Percentiles rank a stretch among this genome's conserved stretches.
Conservation (phyloP, 345 rosid species). For the Conringia planisiliqua region DNA sequence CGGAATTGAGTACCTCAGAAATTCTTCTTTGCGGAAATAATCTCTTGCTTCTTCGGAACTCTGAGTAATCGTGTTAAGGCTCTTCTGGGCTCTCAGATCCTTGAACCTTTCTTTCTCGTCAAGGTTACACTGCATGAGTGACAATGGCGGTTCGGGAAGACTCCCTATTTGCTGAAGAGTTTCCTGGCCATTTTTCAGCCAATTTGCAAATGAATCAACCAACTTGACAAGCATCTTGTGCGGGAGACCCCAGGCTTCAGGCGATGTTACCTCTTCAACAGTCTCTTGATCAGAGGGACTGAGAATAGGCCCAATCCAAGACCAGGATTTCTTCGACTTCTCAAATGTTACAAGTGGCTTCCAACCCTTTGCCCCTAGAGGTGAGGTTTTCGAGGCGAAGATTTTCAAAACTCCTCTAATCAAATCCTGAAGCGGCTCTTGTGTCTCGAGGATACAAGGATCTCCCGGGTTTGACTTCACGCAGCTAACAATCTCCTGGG, state of each 20-base stretch:
- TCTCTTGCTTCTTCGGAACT: constrained; percentile 85
- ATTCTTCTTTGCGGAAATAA: constrained; percentile 89
- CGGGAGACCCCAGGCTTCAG: constrained; percentile 92
- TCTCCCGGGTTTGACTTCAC: constrained; percentile 90
- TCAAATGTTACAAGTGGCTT: constrained; percentile 82
- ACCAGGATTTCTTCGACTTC: constrained; percentile 80
- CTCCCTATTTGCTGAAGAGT: constrained; percentile 93
- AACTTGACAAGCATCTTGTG: constrained; percentile 95
- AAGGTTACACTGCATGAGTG: constrained; percentile 70
- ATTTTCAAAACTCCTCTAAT: constrained; percentile 93
- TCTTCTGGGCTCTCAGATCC: constrained; percentile 97
- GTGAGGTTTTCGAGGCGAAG: constrained; percentile 85
- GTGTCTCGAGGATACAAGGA: constrained; percentile 90
- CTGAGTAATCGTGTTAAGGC: constrained; percentile 80
- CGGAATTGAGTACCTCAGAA: constrained; percentile 91
- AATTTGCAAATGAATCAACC: constrained; percentile 94
- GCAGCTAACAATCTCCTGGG: constrained; percentile 91
- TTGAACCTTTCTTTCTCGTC: constrained; percentile 98
- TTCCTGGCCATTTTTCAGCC: constrained; percentile 97
- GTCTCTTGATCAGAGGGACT: constrained; percentile 57
- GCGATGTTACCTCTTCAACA: constrained; percentile 85
- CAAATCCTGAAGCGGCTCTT: constrained; percentile 95
- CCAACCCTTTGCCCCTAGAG: constrained; percentile 98
- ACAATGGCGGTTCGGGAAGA: constrained; percentile 90
- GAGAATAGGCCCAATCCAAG: constrained; percentile 81